phyloP scores from a whole-genome alignment of 768 basidiomycete species.

The Trametes cingulata region DNA sequence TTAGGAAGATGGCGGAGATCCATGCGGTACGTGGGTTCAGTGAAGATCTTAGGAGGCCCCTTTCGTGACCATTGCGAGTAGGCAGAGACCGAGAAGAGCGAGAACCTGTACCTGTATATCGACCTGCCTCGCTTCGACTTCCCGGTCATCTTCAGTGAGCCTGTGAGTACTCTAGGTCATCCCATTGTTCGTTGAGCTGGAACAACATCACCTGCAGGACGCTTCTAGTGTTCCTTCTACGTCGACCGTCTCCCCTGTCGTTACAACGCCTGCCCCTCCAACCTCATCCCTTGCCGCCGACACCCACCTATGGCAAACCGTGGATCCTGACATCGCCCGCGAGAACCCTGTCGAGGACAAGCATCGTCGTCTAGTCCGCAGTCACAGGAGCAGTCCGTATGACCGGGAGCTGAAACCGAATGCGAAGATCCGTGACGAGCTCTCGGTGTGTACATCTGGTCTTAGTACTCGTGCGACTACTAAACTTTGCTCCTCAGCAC shows the following conservation, averaged over 20 bases:
- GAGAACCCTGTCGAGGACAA: constrained; percentile 99
- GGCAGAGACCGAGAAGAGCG: constrained; percentile 90
- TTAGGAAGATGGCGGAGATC: constrained; percentile 92
- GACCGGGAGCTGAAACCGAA: constrained; percentile 97
- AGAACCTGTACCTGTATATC: constrained; percentile 93
- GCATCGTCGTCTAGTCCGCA: constrained; percentile 89
- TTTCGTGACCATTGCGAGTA: constrained; percentile 33
- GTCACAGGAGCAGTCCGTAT: constrained; percentile 92
- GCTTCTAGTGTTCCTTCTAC: constrained; percentile 41
- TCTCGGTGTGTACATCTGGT: constrained; percentile 59
- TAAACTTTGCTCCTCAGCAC: constrained; percentile 47
- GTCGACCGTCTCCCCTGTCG: constrained; percentile 42
- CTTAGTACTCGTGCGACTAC: not conserved
- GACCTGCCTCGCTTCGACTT: constrained; percentile 97
- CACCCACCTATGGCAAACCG: constrained; percentile 77
- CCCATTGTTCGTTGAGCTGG: not conserved
- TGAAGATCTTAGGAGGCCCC: no score
- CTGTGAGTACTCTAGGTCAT: constrained; percentile 45
- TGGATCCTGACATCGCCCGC: constrained; percentile 87
- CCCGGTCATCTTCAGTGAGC: constrained; percentile 93
- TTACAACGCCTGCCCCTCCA: constrained; percentile 43
- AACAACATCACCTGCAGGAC: constrained; percentile 36
- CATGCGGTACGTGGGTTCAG: constrained; percentile 65
- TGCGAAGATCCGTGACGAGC: constrained; percentile 90
- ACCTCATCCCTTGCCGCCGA: constrained; percentile 59